A percentile compares a stretch with the other conserved stretches of the same genome.
Evolutionary conservation across 352 stramenopile genomes (phyloP).

Genomic region (Globisporangium iwayamae): DNA sequence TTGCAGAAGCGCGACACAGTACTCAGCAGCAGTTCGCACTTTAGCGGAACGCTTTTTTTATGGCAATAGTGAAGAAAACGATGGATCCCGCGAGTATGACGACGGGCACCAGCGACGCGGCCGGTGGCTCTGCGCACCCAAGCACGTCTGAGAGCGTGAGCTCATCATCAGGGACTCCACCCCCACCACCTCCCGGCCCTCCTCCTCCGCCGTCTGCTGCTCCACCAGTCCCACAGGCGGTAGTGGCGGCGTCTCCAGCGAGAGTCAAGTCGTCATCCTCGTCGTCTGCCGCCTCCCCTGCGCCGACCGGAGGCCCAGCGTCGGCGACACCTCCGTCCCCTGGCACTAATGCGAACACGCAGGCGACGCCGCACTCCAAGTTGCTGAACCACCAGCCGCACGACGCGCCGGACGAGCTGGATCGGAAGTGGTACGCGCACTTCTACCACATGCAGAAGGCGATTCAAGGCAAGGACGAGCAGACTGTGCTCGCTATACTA

Average conservation of each 20-base stretch:
- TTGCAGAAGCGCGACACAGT: not conserved
- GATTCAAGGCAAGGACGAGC: constrained; percentile 70
- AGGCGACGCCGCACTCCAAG: constrained; percentile 56
- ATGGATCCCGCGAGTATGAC: constrained; percentile 9
- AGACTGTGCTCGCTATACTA: constrained; percentile 42
- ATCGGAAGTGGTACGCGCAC: constrained; percentile 85
- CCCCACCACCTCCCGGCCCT: constrained; percentile 34
- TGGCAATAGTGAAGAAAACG: not conserved
- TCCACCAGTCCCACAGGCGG: constrained; percentile 6
- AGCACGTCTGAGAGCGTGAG: not conserved
- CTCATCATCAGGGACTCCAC: constrained; percentile 17
- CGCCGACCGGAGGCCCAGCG: constrained; percentile 5
- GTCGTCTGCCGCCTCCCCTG: not conserved
- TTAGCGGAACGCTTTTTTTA: not conserved
- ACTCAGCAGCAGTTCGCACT: not conserved
- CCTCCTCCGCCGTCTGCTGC: constrained; percentile 26
- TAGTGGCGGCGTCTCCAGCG: constrained; percentile 10
- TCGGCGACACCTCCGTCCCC: constrained; percentile 30
- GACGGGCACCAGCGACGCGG: not conserved
- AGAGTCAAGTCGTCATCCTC: constrained; percentile 13
- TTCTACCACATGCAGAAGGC: constrained; percentile 85
- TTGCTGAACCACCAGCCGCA: constrained; percentile 68
- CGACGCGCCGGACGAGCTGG: constrained; percentile 72
- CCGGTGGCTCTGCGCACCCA: not conserved
- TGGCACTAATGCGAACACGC: constrained; percentile 17